Conservation (phyloP, 176 grass and related monocot genomes). For the Poa pratensis region DNA sequence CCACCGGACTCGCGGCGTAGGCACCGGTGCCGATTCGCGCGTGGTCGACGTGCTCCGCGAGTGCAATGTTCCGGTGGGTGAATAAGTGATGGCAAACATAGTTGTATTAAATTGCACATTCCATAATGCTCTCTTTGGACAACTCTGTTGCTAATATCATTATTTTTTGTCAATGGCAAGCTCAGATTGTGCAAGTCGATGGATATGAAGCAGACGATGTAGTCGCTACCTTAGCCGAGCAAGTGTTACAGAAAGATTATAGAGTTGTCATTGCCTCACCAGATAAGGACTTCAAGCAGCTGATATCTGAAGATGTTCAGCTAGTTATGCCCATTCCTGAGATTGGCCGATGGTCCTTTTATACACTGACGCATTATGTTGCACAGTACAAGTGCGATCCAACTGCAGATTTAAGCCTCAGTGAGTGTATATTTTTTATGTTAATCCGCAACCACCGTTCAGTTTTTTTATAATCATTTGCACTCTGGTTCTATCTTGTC, state of each 20-base stretch:
- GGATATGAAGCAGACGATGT: constrained; percentile 92
- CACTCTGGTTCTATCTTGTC: background rate
- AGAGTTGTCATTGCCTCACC: constrained; percentile 82
- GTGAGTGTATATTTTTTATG: constrained; percentile 57
- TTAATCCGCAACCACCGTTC: background rate
- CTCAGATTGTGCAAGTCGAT: constrained; percentile 80
- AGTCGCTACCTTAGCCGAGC: constrained; percentile 74
- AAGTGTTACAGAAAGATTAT: constrained; percentile 66
- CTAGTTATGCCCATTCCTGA: constrained; percentile 86
- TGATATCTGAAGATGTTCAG: constrained; percentile 91
- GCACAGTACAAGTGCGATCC: constrained; percentile 89
- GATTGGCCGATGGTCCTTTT: constrained; percentile 90
- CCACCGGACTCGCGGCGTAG: constrained; percentile 48
- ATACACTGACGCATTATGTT: constrained; percentile 84
- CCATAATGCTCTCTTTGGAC: background rate
- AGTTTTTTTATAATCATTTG: background rate
- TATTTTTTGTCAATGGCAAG: constrained; percentile 18
- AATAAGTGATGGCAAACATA: constrained; percentile 13
- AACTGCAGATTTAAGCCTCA: constrained; percentile 88
- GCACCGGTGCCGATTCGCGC: constrained; percentile 53
- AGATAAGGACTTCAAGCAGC: constrained; percentile 95
- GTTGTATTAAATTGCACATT: background rate
- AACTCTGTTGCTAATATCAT: background rate
- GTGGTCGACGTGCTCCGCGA: constrained; percentile 62
- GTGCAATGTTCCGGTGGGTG: constrained; percentile 78